Base-by-base conservation (phyloP, 2,329 filamentous ascomycete species). In the Beauveria scarabaeidicola region DNA sequence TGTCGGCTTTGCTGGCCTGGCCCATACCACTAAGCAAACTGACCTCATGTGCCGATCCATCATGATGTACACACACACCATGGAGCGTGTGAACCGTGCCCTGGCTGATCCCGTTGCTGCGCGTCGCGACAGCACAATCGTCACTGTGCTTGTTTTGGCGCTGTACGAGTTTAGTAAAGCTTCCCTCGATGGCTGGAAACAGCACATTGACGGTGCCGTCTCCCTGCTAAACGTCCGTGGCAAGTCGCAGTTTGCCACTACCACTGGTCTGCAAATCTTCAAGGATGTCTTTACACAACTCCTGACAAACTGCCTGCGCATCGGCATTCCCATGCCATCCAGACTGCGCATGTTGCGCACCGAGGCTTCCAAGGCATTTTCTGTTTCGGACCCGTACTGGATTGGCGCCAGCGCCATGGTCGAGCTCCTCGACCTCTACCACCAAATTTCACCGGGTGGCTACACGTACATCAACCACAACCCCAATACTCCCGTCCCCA, bases 251-350 rank as follows among this genome's bases (percentile, higher is more conserved):
- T 61, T 61, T 13, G 40, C 47, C 40, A 57, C 38, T 1, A 5
- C 59, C 10, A 58, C 50, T 29, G 59, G 59, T 5, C 41, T 61
- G 21, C 53, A 58, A 40, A 61, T 61, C 29, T 61, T 61, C 59
- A 61, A 61, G 29, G 59, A 61, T 32, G 59, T 61, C n/a, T 61
- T 61, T 29, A 53, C 53, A 4, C 59, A 61, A 25, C 48, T 61
- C 13, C 44, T 61, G 17, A 53, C 48, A 15, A 61, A 58, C 29
- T 61, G 59, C 48, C 40, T 58, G n/a, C 53, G 53, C n/a, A 27
- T 52, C 5, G 59, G 59, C 9, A 19, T 47, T n/a, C 53, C 59
- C 25, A 53, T 61, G 41, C 59, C 59, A 3, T 57, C 53, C 3
- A 58, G 48, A 29, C 38, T 61, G 40, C 53, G 59, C 21, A 61